These are phyloP conservation scores for Annona cherimola DNA, from an alignment of 164 flowering plant genomes.

Conservation along the genomic window DNA sequence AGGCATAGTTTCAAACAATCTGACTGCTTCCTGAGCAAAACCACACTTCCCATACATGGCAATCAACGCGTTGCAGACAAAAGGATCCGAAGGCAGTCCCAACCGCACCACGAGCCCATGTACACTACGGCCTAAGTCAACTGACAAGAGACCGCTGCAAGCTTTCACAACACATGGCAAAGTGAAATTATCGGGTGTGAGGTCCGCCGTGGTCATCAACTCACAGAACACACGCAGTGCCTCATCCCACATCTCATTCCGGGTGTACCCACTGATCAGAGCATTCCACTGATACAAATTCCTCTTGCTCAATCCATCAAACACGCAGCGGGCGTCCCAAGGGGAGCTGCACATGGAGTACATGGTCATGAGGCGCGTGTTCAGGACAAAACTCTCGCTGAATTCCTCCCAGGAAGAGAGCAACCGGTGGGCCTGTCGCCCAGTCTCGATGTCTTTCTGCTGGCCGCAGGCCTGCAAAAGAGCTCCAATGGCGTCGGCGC, in stretches of 20 bases:
- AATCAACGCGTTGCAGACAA: constrained; percentile 55
- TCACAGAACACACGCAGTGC: constrained; percentile 40
- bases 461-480: constrained; percentile 52
- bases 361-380: constrained; percentile 59
- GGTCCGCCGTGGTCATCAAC: constrained; percentile 22
- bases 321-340: constrained; percentile 36
- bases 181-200: constrained; percentile 56
- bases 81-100: constrained; percentile 36
- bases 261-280: constrained; percentile 44
- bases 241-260: constrained; percentile 47
- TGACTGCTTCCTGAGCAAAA: constrained; percentile 27
- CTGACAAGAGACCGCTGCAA: constrained; percentile 39
- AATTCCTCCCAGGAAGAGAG: constrained; percentile 29
- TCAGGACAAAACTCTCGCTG: constrained; percentile 36
- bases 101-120: constrained; percentile 47
- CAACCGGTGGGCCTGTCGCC: constrained; percentile 40
- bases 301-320: constrained; percentile 37
- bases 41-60: constrained; percentile 61
- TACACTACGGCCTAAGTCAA: constrained; percentile 27
- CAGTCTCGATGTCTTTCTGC: constrained; percentile 39
- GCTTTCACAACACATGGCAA: constrained; percentile 62
- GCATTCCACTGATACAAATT: constrained; percentile 68
- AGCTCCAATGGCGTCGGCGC: constrained; percentile 29
- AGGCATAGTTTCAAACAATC: constrained; percentile 36
- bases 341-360: constrained; percentile 55